A percentile compares a stretch with the other conserved stretches of the same genome.
Evolutionary conservation across 2,329 filamentous ascomycete species (phyloP).

Genomic region (Nigrospora oryzae): DNA sequence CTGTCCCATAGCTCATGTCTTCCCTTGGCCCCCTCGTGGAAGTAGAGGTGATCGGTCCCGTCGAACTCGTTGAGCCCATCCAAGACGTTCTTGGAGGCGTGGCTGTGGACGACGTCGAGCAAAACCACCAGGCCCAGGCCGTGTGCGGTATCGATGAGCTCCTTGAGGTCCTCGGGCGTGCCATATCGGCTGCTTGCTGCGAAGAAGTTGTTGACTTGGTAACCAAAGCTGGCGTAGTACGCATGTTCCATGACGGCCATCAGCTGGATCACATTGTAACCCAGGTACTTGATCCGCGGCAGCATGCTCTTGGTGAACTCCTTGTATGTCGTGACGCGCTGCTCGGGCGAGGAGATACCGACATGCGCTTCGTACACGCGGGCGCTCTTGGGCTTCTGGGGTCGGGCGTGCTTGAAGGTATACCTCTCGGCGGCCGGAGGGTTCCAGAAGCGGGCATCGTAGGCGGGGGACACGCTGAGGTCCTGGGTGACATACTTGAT

Average conservation of each 20-base stretch:
- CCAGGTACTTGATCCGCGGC: slow-evolving; percentile 78
- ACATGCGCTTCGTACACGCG: slow-evolving; percentile 98
- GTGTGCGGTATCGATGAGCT: slow-evolving; percentile 92
- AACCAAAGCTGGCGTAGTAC: slow-evolving; percentile 98
- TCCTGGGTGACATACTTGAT: slow-evolving; percentile 97
- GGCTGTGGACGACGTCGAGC: slow-evolving; percentile 93
- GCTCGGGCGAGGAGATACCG: slow-evolving; percentile 88
- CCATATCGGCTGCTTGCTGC: slow-evolving; percentile 95
- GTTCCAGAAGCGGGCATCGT: slow-evolving; percentile 97
- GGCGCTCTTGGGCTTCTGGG: slow-evolving; percentile 75
- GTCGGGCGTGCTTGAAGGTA: slow-evolving; percentile 73
- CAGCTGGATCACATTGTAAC: slow-evolving; percentile 95
- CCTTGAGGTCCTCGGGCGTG: slow-evolving; percentile 87
- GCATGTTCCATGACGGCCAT: slow-evolving; percentile 99
- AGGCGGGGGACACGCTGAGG: slow-evolving; percentile 77
- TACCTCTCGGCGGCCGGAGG: slow-evolving; percentile 71
- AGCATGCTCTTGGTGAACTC: slow-evolving; percentile 93
- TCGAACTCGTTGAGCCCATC: slow-evolving; percentile 96
- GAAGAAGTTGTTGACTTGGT: slow-evolving; percentile 98
- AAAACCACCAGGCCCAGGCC: slow-evolving; percentile 83
- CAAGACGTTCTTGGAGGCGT: slow-evolving; percentile 94
- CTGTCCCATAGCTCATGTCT: slow-evolving; percentile 94
- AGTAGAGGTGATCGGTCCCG: slow-evolving; percentile 90
- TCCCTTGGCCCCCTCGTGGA: slow-evolving; percentile 79
- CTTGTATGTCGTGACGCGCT: slow-evolving; percentile 87